Evolutionary conservation across 345 rosid species (phyloP).

Genomic region (Bruguiera parviflora): DNA sequence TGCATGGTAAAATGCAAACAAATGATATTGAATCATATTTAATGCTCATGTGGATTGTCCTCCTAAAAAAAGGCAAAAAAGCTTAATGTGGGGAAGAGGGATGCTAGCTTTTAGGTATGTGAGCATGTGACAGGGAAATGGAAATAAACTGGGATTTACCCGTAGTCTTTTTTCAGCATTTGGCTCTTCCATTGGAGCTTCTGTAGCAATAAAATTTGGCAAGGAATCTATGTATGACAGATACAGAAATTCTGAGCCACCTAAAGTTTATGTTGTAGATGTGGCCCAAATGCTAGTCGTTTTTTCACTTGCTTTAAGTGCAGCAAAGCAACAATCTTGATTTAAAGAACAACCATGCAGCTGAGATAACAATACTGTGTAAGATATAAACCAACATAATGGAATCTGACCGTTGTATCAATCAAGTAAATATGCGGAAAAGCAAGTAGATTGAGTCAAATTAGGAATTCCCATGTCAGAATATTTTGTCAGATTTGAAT

Average conservation of each 20-base stretch:
- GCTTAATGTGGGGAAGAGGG: not conserved
- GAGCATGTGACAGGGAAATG: conserved; percentile 24
- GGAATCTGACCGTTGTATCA: too few relatives aligned
- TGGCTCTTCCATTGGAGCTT: not conserved
- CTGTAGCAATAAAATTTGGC: not conserved
- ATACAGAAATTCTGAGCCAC: conserved; percentile 7
- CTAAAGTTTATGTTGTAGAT: not conserved
- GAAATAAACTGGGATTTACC: not conserved
- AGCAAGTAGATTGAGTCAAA: too few relatives aligned
- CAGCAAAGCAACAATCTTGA: too few relatives aligned
- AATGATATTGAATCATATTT: conserved; percentile 12
- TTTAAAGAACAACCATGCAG: too few relatives aligned
- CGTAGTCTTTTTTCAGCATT: not conserved
- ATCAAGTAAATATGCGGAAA: too few relatives aligned
- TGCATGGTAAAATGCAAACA: conserved; percentile 22
- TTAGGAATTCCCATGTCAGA: too few relatives aligned
- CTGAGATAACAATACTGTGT: too few relatives aligned
- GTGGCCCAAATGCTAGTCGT: not conserved
- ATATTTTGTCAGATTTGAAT: too few relatives aligned
- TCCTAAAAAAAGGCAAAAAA: not conserved
- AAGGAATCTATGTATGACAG: conserved; percentile 7
- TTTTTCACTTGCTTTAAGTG: not conserved
- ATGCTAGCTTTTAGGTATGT: conserved; percentile 1
- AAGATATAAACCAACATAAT: too few relatives aligned
- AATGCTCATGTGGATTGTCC: conserved; percentile 14